Evolutionary conservation across 768 basidiomycete species (phyloP), one percentile per base, ranked within the genome.

Genomic region (Obba rivulosa): DNA sequence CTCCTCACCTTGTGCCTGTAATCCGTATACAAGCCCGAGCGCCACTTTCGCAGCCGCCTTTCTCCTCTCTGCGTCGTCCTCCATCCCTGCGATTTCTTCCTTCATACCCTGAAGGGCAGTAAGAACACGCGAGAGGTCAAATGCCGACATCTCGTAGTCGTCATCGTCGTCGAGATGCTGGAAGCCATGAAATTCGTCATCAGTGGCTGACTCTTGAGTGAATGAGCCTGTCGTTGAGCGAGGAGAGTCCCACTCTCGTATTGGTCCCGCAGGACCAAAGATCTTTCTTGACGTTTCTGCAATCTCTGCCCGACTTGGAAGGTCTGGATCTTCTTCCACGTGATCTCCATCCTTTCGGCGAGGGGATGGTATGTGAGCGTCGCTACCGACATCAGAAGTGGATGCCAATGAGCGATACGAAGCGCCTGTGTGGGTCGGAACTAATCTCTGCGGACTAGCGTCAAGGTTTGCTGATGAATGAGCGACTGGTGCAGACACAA

Each of bases 41-140:
- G 87, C 85, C 18, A 86, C 84, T 40, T 71, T 69, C 8, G 87
- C 87, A 0, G 87, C 87, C 21, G 85, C 81, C 56, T 69, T 77
- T 55, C 83, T 69, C 54, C 80, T 70, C 65, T 85, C 84, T 20
- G 71, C 72, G 54, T 82, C 78, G 57, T 83, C 73, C 4, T 70
- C 66, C 67, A 90, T 85, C 10, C 69, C 74, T 20, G 80, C 73
- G 54, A 90, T 88, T 68, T 90, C 85, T 20, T 77, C 78, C 60
- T 85, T 86, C 76, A 87, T 77, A 43, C 76, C 77, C 56, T 85
- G 79, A 28, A 90, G 69, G 1, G 77, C 75, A 16, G 71, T 70
- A 8, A 89, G 59, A 28, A 88, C 79, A 41, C 70, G 66, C 22
- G 77, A 72, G 48, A 89, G 61, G 65, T 89, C 87, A 60, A 87